A percentile compares a stretch with the other conserved stretches of the same genome.
Conservation (phyloP, 495 filamentous ascomycete species). For the Hypoxylon rickii region DNA sequence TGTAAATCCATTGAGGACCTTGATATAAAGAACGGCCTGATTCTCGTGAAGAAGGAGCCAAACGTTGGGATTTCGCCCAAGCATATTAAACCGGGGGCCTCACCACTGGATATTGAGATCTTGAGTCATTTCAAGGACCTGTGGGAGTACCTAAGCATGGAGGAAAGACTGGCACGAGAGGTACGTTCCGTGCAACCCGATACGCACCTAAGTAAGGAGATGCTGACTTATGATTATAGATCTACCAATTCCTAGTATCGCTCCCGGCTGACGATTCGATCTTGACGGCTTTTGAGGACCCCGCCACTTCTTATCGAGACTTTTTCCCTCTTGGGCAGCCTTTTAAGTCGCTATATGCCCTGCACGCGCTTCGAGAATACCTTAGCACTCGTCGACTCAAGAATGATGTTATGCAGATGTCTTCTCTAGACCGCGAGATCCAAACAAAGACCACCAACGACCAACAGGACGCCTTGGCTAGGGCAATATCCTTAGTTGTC, state of each 20-base stretch:
- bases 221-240: slow-evolving; percentile 53
- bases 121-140: slow-evolving; percentile 84
- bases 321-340: slow-evolving; percentile 72
- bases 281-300: slow-evolving; percentile 60
- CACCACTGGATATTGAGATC: slow-evolving; percentile 72
- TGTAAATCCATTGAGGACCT: slow-evolving; percentile 61
- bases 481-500: slow-evolving; percentile 52
- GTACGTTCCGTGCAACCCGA: slow-evolving; percentile 43
- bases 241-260: slow-evolving; percentile 72
- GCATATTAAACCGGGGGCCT: slow-evolving; percentile 46
- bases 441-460: slow-evolving; percentile 16
- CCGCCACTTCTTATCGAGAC: slow-evolving; percentile 54
- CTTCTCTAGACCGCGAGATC: slow-evolving; percentile 38
- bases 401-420: slow-evolving; percentile 43
- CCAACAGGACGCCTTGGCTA: slow-evolving; percentile 37
- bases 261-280: slow-evolving; percentile 72
- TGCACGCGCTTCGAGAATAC: slow-evolving; percentile 64
- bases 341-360: slow-evolving; percentile 74
- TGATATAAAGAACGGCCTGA: slow-evolving; percentile 62
- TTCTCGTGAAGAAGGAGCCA: slow-evolving; percentile 59
- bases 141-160: slow-evolving; percentile 77
- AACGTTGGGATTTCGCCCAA: slow-evolving; percentile 38
- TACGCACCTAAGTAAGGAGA: not conserved
- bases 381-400: slow-evolving; percentile 38
- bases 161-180: slow-evolving; percentile 71